Evolutionary conservation across 345 rosid genomes (phyloP).

Genomic region (Orychophragmus violaceus): DNA sequence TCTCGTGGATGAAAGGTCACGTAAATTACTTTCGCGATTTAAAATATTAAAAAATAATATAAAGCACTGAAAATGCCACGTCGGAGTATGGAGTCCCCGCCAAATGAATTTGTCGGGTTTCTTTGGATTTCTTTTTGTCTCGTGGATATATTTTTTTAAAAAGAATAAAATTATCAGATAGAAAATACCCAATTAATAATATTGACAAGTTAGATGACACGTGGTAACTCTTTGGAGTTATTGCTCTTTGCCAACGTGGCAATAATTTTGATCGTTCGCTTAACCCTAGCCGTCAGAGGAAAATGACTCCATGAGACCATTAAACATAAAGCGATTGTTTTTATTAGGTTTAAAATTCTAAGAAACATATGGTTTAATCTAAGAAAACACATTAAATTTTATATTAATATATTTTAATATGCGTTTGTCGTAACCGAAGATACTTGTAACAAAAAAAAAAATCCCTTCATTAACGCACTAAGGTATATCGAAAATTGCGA

Average conservation of each 20-base stretch:
- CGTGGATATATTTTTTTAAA: no score
- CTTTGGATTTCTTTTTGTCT: neutral
- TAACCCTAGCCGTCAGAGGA: slow-evolving; percentile 24
- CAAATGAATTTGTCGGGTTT: slow-evolving; percentile 12
- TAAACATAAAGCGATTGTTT: slow-evolving; percentile 14
- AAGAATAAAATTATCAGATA: neutral
- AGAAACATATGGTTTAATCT: neutral
- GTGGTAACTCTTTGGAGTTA: slow-evolving; percentile 9
- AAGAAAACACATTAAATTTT: no score
- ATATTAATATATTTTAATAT: neutral
- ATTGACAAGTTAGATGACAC: slow-evolving; percentile 10
- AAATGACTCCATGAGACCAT: slow-evolving; percentile 6
- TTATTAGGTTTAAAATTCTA: neutral
- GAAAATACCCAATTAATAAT: neutral
- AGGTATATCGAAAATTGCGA: slow-evolving; percentile 17
- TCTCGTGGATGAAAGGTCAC: slow-evolving; percentile 13
- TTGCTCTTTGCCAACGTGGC: slow-evolving; percentile 21
- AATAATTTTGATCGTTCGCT: slow-evolving; percentile 10
- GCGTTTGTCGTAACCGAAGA: slow-evolving; percentile 9
- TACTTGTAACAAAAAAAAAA: neutral
- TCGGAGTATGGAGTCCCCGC: slow-evolving; percentile 35
- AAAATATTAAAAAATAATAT: neutral
- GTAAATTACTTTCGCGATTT: neutral
- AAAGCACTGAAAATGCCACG: slow-evolving; percentile 43
- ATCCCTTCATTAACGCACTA: slow-evolving; percentile 28